phyloP scores from a whole-genome alignment of 73 alveolate genomes.

The Blepharisma stoltei region DNA sequence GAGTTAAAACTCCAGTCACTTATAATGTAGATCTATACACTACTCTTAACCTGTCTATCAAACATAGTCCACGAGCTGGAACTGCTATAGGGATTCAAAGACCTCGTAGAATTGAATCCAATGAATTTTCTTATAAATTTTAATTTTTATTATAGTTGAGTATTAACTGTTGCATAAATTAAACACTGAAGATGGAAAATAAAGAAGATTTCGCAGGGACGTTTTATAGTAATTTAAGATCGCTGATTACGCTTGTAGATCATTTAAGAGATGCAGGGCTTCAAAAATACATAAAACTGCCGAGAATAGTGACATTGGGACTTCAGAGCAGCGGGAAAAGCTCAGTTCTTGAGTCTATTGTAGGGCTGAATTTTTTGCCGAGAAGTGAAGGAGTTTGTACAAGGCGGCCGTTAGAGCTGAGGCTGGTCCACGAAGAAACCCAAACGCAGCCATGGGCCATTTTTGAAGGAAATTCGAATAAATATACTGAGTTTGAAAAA shows the following conservation, averaged over 20 bases:
- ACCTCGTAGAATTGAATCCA: too few species aligned
- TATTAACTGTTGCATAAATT: too few species aligned
- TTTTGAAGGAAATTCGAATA: conserved; percentile 80
- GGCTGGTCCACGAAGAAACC: conserved; percentile 69
- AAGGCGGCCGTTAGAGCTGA: conserved; percentile 87
- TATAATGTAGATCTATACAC: too few species aligned
- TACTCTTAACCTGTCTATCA: too few species aligned
- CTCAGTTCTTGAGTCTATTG: conserved; percentile 94
- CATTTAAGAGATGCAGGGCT: conserved; percentile 62
- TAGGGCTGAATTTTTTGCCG: conserved; percentile 98
- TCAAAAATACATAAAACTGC: conserved; percentile 60
- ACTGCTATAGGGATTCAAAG: too few species aligned
- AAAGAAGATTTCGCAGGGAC: too few species aligned
- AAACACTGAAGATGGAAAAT: too few species aligned
- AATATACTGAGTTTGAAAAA: conserved; percentile 84
- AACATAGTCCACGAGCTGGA: too few species aligned
- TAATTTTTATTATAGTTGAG: too few species aligned
- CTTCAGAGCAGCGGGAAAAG: conserved; percentile 64
- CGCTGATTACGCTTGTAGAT: conserved; percentile 41
- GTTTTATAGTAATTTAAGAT: conserved; percentile 33
- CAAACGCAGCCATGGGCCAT: conserved; percentile 87
- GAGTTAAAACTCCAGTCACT: too few species aligned
- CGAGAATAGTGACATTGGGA: conserved; percentile 61
- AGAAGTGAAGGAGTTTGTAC: conserved; percentile 88
- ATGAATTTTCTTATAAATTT: too few species aligned